phyloP scores from a whole-genome alignment of 1,284 basidiomycete genomes.

The Cutaneotrichosporon mucoides region DNA sequence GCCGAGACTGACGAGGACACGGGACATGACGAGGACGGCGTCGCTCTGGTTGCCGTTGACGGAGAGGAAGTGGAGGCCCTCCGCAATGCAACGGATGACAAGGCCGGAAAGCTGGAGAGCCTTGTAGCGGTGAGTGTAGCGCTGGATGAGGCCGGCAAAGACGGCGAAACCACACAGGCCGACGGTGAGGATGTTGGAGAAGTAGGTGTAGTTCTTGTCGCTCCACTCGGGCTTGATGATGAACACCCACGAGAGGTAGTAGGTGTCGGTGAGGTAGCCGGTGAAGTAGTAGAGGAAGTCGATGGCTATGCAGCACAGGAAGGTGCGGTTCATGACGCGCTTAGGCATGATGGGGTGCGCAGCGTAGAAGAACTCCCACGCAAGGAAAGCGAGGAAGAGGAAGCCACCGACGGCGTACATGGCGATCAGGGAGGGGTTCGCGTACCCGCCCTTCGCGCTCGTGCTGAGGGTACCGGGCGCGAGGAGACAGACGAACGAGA shows the following conservation, averaged over 20 bases:
- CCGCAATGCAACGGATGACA: slow-evolving; percentile 31
- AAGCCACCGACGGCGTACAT: slow-evolving; percentile 48
- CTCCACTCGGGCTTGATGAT: slow-evolving; percentile 36
- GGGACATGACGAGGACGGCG: slow-evolving; percentile 21
- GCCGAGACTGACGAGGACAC: slow-evolving; percentile 40
- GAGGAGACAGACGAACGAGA: slow-evolving; percentile 45
- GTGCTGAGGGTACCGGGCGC: slow-evolving; percentile 44
- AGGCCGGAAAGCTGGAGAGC: slow-evolving; percentile 32
- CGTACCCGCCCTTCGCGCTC: slow-evolving; percentile 39
- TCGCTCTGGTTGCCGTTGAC: slow-evolving; percentile 29
- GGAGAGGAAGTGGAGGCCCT: slow-evolving; percentile 28
- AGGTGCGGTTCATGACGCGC: slow-evolving; percentile 49
- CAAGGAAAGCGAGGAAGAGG: slow-evolving; percentile 41
- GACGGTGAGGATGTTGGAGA: slow-evolving; percentile 37
- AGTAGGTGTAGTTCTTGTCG: slow-evolving; percentile 29
- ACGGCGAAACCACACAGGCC: slow-evolving; percentile 45
- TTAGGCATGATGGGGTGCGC: slow-evolving; percentile 47
- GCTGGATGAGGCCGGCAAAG: slow-evolving; percentile 44
- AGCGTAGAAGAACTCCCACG: slow-evolving; percentile 47
- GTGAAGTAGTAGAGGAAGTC: slow-evolving; percentile 47
- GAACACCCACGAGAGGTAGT: slow-evolving; percentile 43
- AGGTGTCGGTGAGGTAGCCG: slow-evolving; percentile 38
- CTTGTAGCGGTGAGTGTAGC: slow-evolving; percentile 52
- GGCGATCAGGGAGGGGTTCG: slow-evolving; percentile 50
- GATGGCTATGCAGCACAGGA: slow-evolving; percentile 39